Evolutionary conservation across 257 asterid genomes (phyloP), one percentile per base, ranked within the genome.

Genomic region (Orobanche coerulescens): DNA sequence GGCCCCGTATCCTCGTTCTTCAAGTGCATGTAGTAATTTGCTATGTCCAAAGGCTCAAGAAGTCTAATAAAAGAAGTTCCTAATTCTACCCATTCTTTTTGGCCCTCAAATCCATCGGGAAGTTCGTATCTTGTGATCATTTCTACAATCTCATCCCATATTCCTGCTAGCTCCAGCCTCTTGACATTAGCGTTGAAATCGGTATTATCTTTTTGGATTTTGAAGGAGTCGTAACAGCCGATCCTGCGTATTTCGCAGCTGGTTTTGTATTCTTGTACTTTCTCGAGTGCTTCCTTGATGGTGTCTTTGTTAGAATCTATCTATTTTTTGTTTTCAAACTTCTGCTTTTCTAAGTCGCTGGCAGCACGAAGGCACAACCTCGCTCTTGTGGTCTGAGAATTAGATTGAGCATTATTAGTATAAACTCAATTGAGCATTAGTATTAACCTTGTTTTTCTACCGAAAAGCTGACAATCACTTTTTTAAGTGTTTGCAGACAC

Each of bases 11-110:
- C 91, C 72, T 87, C 95, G 55, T 85, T 71, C 82, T 65, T 73
- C 54, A 76, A 62, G 76, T 88, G 97, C 55, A 96, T 65, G 15
- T 90, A 77, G 68, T 90, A 90, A 77, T 90, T 90, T 18, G 96
- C 94, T 34, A 87, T 87, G 75, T 90, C 97, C 55, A 90, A 53
- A 5, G 97, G 96, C 85, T 90, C 97, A 39, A 83, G 62, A n/a
- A 83, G 76, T 42, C 92, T 53, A 49, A 95, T 68, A 5, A 70
- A 90, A 75, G 60, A 16, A 16, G 95, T 87, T 25, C 95, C 97
- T 5, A 87, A 73, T 54, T 83, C 77, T 19, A 85, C 72, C 96
- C 96, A 90, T 55, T 90, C 96, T 56, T 78, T 81, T 37, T 75
- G 66, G 57, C 80, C 81, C 78, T 90, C 97, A n/a, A 87, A 87